phyloP scores from a whole-genome alignment of 2,329 filamentous ascomycete species.

The Venturiaceae sp. region DNA sequence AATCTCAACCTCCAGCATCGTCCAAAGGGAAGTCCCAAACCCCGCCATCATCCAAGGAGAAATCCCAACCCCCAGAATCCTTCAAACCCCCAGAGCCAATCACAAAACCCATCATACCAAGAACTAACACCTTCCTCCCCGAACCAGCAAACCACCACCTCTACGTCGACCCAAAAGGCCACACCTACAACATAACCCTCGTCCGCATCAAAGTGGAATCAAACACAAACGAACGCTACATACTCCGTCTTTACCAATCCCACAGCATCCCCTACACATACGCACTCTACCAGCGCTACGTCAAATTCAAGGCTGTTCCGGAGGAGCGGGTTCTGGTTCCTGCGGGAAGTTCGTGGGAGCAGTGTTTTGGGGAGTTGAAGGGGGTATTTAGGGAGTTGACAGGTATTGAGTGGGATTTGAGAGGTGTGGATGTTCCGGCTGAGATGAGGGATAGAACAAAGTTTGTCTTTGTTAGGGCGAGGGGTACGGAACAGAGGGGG shows the following conservation, averaged over 20 bases:
- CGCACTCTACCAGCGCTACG: constrained; percentile 37
- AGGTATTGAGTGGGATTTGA: neutral
- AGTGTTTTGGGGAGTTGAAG: neutral
- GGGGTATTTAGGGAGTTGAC: neutral
- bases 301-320: neutral
- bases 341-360: neutral
- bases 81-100: neutral
- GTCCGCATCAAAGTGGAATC: constrained; percentile 39
- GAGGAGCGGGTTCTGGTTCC: neutral
- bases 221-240: constrained; percentile 45
- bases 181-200: constrained; percentile 55
- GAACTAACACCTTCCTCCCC: neutral
- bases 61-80: neutral
- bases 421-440: neutral
- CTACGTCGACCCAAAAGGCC: constrained; percentile 53
- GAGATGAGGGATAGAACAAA: neutral
- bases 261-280: constrained; percentile 50
- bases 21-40: neutral
- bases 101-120: neutral
- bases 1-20: neutral
- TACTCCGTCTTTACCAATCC: constrained; percentile 46
- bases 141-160: constrained; percentile 46
- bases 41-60: neutral
- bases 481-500: neutral
- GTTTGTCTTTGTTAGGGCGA: neutral